Percentiles rank a stretch among this genome's conserved stretches.
Conservation (phyloP, 73 alveolate species). For the Paramecium sexaurelia region DNA sequence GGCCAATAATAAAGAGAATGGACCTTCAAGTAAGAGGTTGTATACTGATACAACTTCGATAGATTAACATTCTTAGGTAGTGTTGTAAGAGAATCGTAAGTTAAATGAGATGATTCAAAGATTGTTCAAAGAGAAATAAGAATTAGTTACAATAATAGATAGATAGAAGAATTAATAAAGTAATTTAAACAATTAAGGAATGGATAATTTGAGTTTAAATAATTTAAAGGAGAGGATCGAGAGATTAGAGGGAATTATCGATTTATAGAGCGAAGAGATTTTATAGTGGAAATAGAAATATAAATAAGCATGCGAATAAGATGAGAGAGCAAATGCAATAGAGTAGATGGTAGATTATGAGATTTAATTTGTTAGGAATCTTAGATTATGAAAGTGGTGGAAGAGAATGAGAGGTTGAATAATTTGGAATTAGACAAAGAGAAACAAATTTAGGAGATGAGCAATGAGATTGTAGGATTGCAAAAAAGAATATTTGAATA, state of each 20-base stretch:
- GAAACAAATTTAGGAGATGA: background rate
- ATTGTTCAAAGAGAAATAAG: background rate
- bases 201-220: background rate
- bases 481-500: background rate
- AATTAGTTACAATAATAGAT: background rate
- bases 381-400: constrained; percentile 33
- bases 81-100: background rate
- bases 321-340: constrained; percentile 18
- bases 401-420: constrained; percentile 43
- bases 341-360: constrained; percentile 5
- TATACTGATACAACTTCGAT: background rate
- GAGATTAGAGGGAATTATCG: constrained; percentile 36
- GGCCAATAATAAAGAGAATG: background rate
- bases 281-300: constrained; percentile 34
- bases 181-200: background rate
- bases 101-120: background rate
- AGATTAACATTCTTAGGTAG: background rate
- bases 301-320: constrained; percentile 41
- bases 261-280: constrained; percentile 8
- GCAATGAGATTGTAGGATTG: background rate
- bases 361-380: background rate
- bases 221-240: constrained; percentile 36
- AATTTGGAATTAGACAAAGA: background rate
- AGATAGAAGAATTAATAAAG: background rate
- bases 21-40: background rate